Base-by-base conservation (phyloP, 148 eudicot genomes). In the Amaranthus palmeri region DNA sequence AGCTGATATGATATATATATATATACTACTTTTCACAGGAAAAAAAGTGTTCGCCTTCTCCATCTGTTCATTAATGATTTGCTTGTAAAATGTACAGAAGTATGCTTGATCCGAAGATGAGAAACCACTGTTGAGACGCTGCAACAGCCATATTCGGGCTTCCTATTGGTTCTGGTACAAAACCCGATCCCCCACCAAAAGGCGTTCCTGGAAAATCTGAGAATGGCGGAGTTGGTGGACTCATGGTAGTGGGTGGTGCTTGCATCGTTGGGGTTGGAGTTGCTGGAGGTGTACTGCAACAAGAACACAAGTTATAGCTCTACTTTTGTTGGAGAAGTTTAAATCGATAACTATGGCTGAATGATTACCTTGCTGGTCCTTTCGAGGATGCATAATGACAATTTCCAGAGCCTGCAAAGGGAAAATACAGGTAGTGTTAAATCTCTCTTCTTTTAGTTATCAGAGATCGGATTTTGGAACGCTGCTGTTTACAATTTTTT, bases 341-440 rank as follows among this genome's bases (percentile, higher is more conserved):
- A 43, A 45, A 41, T 43, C 60, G 8, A 57, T 65, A 36, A 5
- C 17, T n/a, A 56, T 8, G 10, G 54, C 56, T 47, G 63, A 36
- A 74, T 67, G 68, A 81, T 51, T 86, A 71, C 75, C 84, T 75
- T 63, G 84, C 61, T 56, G 87, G 74, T 78, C 83, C 77, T 69
- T 40, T 71, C 4, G 91, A 48, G 53, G 90, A 70, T 56, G 98
- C 56, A 74, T 69, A 88, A n/a, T 73, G 86, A 72, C 98, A 93
- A 71, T 67, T 89, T 77, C 98, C 98, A 56, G 85, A 80, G 80
- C 97, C 97, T 92, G 87, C 73, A 83, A 72, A 13, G 60, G 65
- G 49, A 67, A 49, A n/a, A 67, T 54, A 8, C 68, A 56, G 48
- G 65, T 53, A 36, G 46, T 60, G 71, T 53, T 53, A 47, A 12